Conservation (phyloP, 495 filamentous ascomycete genomes). For the Cladorrhinum samala region DNA sequence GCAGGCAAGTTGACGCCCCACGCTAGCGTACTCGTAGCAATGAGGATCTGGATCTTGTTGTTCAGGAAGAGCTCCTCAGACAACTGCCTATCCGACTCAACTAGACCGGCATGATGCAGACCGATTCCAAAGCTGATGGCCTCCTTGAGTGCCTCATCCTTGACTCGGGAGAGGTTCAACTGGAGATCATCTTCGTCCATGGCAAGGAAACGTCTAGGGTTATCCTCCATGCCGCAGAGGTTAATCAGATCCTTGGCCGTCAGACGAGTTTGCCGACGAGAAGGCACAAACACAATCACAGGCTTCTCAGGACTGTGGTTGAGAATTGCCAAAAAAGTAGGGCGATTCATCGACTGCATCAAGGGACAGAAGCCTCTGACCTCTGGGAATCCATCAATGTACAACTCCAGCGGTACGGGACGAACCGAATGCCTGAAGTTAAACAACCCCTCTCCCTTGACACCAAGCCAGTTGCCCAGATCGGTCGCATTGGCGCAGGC, state of each 20-base stretch:
- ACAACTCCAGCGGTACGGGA: constrained; percentile 90
- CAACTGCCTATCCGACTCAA: constrained; percentile 86
- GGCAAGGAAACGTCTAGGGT: constrained; percentile 82
- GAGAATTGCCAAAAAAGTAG: constrained; percentile 94
- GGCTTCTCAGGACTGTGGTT: constrained; percentile 92
- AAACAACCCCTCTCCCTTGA: constrained; percentile 85
- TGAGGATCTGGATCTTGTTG: constrained; percentile 95
- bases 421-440: constrained; percentile 98
- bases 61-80: constrained; percentile 92
- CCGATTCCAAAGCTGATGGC: constrained; percentile 95
- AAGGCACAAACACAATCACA: constrained; percentile 97
- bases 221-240: constrained; percentile 96
- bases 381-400: constrained; percentile 95
- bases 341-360: constrained; percentile 99
- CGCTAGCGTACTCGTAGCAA: constrained; percentile 93
- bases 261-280: constrained; percentile 86
- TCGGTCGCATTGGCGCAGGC: constrained; percentile 95
- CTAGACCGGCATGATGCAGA: constrained; percentile 91
- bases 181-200: constrained; percentile 95
- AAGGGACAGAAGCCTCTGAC: constrained; percentile 92
- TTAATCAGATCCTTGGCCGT: constrained; percentile 96
- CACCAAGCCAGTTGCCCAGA: constrained; percentile 92
- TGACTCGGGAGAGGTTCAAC: constrained; percentile 72
- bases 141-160: constrained; percentile 86
- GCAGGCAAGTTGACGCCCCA: constrained; percentile 99